phyloP scores from a whole-genome alignment of 805 yeast species.

The Lipomyces kockii region DNA sequence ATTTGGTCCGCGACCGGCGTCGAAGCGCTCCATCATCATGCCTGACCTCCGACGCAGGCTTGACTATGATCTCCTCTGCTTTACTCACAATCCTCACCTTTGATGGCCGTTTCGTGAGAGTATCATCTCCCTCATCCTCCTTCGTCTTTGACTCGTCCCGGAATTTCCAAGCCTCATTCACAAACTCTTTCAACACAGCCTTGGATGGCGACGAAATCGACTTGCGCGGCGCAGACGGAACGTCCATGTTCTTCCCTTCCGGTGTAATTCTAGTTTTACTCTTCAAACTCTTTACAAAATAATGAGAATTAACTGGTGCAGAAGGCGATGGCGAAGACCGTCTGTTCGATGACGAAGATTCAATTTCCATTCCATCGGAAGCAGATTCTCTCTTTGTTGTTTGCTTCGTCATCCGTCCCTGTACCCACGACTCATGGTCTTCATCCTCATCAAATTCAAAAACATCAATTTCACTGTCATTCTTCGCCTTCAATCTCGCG shows the following conservation, averaged over 20 bases:
- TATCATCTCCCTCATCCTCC: neutral
- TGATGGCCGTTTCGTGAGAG: neutral
- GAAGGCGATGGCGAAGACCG: constrained; percentile 1
- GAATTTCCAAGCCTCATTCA: constrained; percentile 19
- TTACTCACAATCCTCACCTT: constrained; percentile 17
- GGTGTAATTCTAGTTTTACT: neutral
- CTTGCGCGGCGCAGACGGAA: neutral
- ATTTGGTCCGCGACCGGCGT: neutral
- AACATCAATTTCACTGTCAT: neutral
- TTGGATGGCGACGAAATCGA: constrained; percentile 1
- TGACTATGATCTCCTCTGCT: constrained; percentile 7
- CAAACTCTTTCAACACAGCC: constrained; percentile 13
- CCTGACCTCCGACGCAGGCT: constrained; percentile 2
- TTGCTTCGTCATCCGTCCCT: neutral
- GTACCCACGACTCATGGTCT: neutral
- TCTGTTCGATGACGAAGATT: neutral
- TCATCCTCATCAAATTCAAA: neutral
- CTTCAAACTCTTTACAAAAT: neutral
- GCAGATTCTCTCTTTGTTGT: neutral
- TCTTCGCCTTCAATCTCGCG: neutral
- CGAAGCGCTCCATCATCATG: constrained; percentile 6
- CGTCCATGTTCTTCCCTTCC: neutral
- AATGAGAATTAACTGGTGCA: neutral
- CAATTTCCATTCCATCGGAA: neutral
- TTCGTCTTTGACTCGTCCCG: neutral